phyloP scores from a whole-genome alignment of 2,329 filamentous ascomycete species.

The Tolypocladium amazonense region DNA sequence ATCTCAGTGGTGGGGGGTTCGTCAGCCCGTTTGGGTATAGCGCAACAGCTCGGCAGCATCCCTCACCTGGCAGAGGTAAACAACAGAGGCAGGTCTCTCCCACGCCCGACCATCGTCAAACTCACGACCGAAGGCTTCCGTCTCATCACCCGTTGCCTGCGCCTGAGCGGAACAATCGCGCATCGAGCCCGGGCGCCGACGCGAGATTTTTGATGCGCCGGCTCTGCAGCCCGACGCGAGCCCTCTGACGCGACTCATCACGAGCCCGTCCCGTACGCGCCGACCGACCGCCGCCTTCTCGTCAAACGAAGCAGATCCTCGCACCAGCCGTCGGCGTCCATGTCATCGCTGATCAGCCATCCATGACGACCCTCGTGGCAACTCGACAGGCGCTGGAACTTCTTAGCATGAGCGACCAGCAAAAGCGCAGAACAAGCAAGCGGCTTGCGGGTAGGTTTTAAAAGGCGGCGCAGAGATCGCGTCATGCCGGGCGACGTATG shows the following conservation, averaged over 20 bases:
- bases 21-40: slow-evolving; percentile 5
- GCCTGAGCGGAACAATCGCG: background rate
- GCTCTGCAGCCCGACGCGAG: slow-evolving; percentile 4
- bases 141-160: background rate
- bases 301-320: background rate
- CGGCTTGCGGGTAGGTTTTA: slow-evolving; percentile 47
- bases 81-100: slow-evolving; percentile 7
- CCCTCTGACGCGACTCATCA: slow-evolving; percentile 5
- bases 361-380: slow-evolving; percentile 61
- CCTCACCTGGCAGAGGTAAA: slow-evolving; percentile 7
- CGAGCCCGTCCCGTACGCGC: slow-evolving; percentile 2
- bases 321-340: background rate
- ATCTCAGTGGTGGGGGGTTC: background rate
- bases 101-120: slow-evolving; percentile 4
- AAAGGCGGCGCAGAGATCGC: background rate
- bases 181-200: background rate
- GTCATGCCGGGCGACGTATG: background rate
- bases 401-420: slow-evolving; percentile 59
- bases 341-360: slow-evolving; percentile 29
- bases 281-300: background rate
- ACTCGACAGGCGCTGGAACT: slow-evolving; percentile 54
- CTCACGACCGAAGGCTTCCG: background rate
- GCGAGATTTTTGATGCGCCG: background rate
- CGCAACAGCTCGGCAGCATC: background rate
- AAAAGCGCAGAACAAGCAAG: slow-evolving; percentile 52